Conservation (phyloP, 257 asterid species). For the Ballota nigra region DNA sequence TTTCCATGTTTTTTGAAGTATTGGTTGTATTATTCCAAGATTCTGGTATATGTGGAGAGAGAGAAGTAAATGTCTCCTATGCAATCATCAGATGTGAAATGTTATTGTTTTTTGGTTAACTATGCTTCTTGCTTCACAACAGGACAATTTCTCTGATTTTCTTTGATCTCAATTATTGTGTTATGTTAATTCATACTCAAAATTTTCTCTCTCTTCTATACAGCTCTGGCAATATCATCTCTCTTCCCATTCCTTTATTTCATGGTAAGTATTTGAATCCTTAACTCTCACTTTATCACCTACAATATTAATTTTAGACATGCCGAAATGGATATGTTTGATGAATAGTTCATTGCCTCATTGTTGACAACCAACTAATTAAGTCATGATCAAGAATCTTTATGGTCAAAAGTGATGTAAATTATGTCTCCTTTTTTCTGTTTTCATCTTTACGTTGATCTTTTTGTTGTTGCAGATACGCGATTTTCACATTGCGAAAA, state of each 20-base stretch:
- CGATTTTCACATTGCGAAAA: conserved; percentile 69
- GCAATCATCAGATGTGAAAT: neutral
- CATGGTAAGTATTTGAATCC: conserved; percentile 49
- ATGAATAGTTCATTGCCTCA: neutral
- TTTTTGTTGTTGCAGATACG: conserved; percentile 46
- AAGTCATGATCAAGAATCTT: too few species aligned
- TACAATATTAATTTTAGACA: neutral
- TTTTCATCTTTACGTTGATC: conserved; percentile 1
- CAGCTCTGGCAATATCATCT: conserved; percentile 77
- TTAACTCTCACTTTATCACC: neutral
- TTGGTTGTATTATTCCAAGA: neutral
- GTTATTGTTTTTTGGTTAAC: too few species aligned
- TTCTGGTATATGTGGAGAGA: neutral
- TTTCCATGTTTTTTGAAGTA: too few species aligned
- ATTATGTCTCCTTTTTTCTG: neutral
- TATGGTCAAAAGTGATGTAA: too few species aligned
- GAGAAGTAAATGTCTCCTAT: too few species aligned
- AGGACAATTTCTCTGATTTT: neutral
- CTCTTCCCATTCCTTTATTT: conserved; percentile 83
- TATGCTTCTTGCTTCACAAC: neutral
- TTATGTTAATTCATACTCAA: neutral
- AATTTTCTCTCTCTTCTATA: conserved; percentile 7
- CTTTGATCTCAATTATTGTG: neutral
- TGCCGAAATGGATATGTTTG: neutral
- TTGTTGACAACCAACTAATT: too few species aligned